phyloP scores from a whole-genome alignment of 805 yeast genomes.

The Scheffersomyces amazonensis region DNA sequence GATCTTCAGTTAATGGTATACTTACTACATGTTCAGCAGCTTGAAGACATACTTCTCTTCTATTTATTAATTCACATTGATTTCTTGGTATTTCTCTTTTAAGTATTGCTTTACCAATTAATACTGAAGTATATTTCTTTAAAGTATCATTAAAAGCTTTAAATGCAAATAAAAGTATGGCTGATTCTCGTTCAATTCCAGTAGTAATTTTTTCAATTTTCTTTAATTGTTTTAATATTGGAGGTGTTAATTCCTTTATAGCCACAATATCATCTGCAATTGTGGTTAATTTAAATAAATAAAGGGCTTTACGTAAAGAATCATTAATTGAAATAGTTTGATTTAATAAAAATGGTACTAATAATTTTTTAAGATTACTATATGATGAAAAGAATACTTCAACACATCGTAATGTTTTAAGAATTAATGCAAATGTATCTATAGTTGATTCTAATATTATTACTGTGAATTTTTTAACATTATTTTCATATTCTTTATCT shows the following conservation, averaged over 20 bases:
- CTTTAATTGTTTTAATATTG: slow-evolving; percentile 24
- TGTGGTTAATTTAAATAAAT: slow-evolving; percentile 27
- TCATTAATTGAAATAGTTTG: slow-evolving; percentile 28
- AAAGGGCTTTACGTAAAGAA: slow-evolving; percentile 21
- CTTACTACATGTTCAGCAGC: slow-evolving; percentile 43
- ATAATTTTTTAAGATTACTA: slow-evolving; percentile 34
- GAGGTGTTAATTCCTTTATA: slow-evolving; percentile 17
- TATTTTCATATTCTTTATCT: slow-evolving; percentile 19
- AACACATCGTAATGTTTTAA: slow-evolving; percentile 29
- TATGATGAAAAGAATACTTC: slow-evolving; percentile 36
- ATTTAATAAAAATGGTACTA: slow-evolving; percentile 32
- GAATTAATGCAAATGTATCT: slow-evolving; percentile 14
- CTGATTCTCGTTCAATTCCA: slow-evolving; percentile 34
- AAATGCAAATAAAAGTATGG: slow-evolving; percentile 25
- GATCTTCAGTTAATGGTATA: slow-evolving; percentile 39
- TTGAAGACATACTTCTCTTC: slow-evolving; percentile 37
- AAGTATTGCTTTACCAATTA: slow-evolving; percentile 39
- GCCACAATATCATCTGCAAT: slow-evolving; percentile 24
- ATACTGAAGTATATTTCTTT: slow-evolving; percentile 32
- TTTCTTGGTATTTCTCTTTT: slow-evolving; percentile 24
- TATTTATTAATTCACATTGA: slow-evolving; percentile 31
- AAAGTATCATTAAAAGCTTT: slow-evolving; percentile 31
- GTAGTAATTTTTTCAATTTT: slow-evolving; percentile 37
- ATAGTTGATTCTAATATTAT: slow-evolving; percentile 14
- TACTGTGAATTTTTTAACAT: slow-evolving; percentile 17